Percentiles rank a stretch among this genome's conserved stretches.
These are phyloP conservation scores for Penicillium malachiteum DNA, from an alignment of 495 filamentous ascomycete genomes.

Conservation along the genomic window DNA sequence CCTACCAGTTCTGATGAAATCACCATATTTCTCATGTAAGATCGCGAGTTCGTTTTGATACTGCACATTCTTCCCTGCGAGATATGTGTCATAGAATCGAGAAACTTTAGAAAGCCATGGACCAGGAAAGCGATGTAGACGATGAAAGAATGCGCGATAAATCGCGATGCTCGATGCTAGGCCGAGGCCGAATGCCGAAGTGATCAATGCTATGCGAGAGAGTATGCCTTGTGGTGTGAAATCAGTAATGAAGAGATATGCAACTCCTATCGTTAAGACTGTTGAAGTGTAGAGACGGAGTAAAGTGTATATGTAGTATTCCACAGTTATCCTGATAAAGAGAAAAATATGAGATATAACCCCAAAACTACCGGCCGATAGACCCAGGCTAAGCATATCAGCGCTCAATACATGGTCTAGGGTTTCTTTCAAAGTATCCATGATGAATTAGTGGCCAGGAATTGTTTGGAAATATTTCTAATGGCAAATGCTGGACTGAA, in stretches of 20 bases:
- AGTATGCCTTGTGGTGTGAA: neutral
- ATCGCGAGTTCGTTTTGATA: constrained; percentile 15
- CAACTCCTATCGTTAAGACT: neutral
- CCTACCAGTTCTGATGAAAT: constrained; percentile 23
- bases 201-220: neutral
- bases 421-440: neutral
- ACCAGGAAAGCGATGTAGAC: constrained; percentile 41
- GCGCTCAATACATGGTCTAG: neutral
- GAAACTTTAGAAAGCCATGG: constrained; percentile 21
- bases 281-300: neutral
- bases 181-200: neutral
- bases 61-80: constrained; percentile 11
- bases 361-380: neutral
- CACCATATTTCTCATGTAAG: constrained; percentile 18
- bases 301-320: neutral
- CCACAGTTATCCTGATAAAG: neutral
- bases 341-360: neutral
- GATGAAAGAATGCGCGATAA: constrained; percentile 28
- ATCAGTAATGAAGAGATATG: neutral
- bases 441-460: too few species aligned
- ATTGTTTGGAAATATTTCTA: too few species aligned
- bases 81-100: constrained; percentile 12
- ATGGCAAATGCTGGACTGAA: too few species aligned
- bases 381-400: neutral
- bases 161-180: constrained; percentile 36